Conservation (phyloP, 371 early-diverging fungal species). For the Mortierella sp. region DNA sequence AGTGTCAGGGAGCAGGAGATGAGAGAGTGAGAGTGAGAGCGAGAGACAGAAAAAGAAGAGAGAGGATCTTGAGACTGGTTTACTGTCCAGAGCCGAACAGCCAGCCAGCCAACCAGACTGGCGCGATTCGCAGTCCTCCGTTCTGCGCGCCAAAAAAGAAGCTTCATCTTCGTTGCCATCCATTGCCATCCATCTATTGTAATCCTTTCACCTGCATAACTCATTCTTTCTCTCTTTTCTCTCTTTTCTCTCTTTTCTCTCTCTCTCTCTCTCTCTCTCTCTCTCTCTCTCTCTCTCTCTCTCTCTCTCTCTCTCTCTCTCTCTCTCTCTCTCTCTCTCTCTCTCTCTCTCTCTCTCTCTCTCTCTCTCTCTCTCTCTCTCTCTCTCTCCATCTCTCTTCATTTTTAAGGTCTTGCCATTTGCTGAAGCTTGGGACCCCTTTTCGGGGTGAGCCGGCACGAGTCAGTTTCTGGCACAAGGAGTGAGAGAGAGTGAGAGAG, state of each 20-base stretch:
- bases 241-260: background rate
- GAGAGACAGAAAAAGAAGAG: constrained; percentile 20
- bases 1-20: background rate
- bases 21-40: background rate
- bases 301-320: background rate
- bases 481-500: no score
- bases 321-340: constrained; percentile 1
- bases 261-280: background rate
- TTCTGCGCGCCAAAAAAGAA: background rate
- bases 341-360: background rate
- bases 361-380: background rate
- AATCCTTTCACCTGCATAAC: no score
- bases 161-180: background rate
- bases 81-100: constrained; percentile 65
- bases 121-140: background rate
- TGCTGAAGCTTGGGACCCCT: no score
- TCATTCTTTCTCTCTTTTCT: background rate
- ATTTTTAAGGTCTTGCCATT: no score
- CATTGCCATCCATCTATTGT: background rate
- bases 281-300: background rate
- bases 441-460: no score
- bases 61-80: constrained; percentile 67
- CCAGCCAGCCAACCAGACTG: constrained; percentile 64
- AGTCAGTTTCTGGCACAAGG: no score
- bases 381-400: constrained; percentile 1